Base-by-base conservation (phyloP, 176 grass and related monocot genomes). In the Pontederia crassipes region DNA sequence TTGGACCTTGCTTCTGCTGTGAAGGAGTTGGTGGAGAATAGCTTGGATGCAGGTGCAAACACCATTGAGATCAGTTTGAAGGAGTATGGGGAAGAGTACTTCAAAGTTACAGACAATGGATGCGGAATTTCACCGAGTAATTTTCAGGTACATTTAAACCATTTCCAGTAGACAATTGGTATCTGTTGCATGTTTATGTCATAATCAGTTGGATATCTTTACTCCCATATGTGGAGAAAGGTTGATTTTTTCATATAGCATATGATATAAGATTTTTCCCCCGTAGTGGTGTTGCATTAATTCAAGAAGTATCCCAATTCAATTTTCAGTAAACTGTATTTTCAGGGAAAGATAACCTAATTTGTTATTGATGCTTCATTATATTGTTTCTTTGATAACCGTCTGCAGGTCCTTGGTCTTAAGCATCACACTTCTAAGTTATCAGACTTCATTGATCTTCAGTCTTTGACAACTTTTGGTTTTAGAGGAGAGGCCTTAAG, bases 21-120 rank as follows among this genome's bases (percentile, higher is more conserved):
- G 47, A 96, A 96, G 83, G 91, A 96, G 76, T 83, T 96, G 13
- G 83, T 96, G 28, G 91, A 96, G 83, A 96, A 96, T 72, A 96
- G 86, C 69, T 80, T 96, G 54, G 91, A 96, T 80, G 86, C 91
- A n/a, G 81, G 86, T 71, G 81, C 91, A 45, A 87, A 71, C 74
- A 77, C 61, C 52, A 73, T 90, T 68, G 93, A 97, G 78, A 80
- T 97, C 63, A 76, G 53, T 83, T 78, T 97, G 61, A 91, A 91
- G 57, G 76, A 83, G 15, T 76, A 97, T 64, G 87, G 93, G n/a
- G 81, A 91, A 63, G 84, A 91, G 55, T 77, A 67, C 66, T 91
- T 97, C 80, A 91, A 88, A 69, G 87, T 97, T 47, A 28, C 76
- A 20, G 92, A 97, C 64, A 97, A 97, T 74, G 92, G 92, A 7